Percentiles rank a stretch among this genome's conserved stretches.
Evolutionary conservation across 2,329 filamentous ascomycete species (phyloP).

Genomic region (Shiraia sp.): DNA sequence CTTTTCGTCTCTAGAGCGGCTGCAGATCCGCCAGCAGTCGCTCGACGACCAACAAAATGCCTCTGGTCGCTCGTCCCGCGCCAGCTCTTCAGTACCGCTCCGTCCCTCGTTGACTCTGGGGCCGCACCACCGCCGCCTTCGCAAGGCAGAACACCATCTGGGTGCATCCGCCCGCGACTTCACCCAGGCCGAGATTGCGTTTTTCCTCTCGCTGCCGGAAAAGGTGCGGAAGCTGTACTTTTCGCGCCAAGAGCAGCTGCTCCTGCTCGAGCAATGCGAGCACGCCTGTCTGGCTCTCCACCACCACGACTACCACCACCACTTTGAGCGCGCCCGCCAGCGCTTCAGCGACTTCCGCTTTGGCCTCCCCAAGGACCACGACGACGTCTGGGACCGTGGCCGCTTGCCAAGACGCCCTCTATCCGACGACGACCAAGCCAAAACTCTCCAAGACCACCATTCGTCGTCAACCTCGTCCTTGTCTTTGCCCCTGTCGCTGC

Average conservation of each 20-base stretch:
- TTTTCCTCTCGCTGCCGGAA: conserved; percentile 71
- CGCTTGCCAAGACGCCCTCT: conserved; percentile 23
- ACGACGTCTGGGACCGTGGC: conserved; percentile 9
- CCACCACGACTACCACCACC: conserved; percentile 5
- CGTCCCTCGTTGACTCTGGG: conserved; percentile 24
- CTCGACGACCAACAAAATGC: conserved; percentile 27
- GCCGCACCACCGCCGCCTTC: conserved; percentile 30
- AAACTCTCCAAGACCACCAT: conserved; percentile 11
- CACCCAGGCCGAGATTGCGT: conserved; percentile 63
- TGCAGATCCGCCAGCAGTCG: conserved; percentile 63
- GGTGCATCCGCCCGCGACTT: conserved; percentile 33
- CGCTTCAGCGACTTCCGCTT: conserved; percentile 40
- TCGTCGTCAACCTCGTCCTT: conserved; percentile 22
- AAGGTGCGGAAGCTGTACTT: conserved; percentile 74
- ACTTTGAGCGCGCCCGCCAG: conserved; percentile 25
- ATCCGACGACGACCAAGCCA: conserved; percentile 9
- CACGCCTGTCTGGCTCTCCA: conserved; percentile 18
- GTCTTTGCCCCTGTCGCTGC: conserved; percentile 17
- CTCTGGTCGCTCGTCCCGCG: conserved; percentile 29
- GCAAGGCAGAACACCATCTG: conserved; percentile 38
- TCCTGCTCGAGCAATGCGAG: conserved; percentile 52
- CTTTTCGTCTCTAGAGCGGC: conserved; percentile 72
- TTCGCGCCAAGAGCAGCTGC: conserved; percentile 70
- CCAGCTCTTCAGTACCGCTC: conserved; percentile 22
- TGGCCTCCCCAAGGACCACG: conserved; percentile 22